Base-by-base conservation (phyloP, 345 rosid species). In the Gossypium bickii region DNA sequence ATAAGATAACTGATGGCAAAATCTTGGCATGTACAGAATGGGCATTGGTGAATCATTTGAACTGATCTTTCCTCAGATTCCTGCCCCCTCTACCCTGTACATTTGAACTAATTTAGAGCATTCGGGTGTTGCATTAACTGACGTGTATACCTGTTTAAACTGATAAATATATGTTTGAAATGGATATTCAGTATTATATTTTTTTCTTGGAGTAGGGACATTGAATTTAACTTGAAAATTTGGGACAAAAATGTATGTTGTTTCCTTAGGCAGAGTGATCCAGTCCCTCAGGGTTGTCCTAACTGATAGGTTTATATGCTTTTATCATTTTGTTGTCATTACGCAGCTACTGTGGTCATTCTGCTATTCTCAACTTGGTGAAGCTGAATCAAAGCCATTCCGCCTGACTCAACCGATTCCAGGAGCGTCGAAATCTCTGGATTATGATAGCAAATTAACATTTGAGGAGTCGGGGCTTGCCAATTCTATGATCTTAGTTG, bases 271-370 rank as follows among this genome's bases (percentile, higher is more conserved):
- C 38, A 48, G 71, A 67, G 43, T 47, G 71, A 48, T 22, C 72
- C 72, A 25, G 15, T 48, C 20, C 56, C 56, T 13, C 43, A 47
- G 57, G 20, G 47, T 27, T 52, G 61, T 52, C 73, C 61, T 52
- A 52, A 17, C 27, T n/a, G 27, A 70, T 34, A 8, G 27, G 34
- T 20, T 48, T 73, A 20, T 51, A 64, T 59, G 27, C 45, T 66
- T 51, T 4, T 41, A 17, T 48, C 3, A 48, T 57, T 73, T 38
- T 38, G 64, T 44, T 76, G 67, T 55, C 75, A 66, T 66, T 55
- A 12, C 69, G 89, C 88, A 96, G 99, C 86, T 96, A 70, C 84
- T 93, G 41, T 96, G 99, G 98, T 93, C 98, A 52, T 96, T 92
- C 82, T 93, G 98, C 83, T 75, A 77, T 77, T 82, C 97, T 41